These are phyloP conservation scores for Amaranthus tricolor DNA, from an alignment of 179 eudicot species.

Conservation along the genomic window DNA sequence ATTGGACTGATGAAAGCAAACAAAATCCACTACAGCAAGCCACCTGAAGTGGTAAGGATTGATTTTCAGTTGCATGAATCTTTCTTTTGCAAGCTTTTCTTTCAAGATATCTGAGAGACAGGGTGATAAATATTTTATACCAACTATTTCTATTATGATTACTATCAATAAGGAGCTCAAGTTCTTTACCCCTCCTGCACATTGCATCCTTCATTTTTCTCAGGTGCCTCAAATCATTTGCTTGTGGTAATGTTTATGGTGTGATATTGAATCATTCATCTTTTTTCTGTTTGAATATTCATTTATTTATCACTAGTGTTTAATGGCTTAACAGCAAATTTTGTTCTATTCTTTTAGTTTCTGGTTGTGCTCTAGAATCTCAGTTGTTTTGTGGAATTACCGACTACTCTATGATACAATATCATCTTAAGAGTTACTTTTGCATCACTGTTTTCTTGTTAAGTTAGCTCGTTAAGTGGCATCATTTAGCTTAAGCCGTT, in stretches of 20 bases:
- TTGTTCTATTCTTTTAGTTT: background rate
- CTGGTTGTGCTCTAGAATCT: too few species aligned
- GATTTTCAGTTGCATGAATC: background rate
- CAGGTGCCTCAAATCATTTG: background rate
- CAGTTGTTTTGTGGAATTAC: background rate
- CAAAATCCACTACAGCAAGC: slow-evolving; percentile 89
- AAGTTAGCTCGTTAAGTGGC: background rate
- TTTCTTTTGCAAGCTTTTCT: background rate
- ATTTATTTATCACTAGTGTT: background rate
- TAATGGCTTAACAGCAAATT: background rate
- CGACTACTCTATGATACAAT: background rate
- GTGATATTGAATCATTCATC: background rate
- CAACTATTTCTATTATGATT: too few species aligned
- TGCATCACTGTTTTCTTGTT: background rate
- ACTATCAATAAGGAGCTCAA: background rate
- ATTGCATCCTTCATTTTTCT: background rate
- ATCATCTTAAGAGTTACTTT: background rate
- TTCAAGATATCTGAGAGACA: background rate
- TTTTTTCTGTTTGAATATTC: background rate
- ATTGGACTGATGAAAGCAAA: slow-evolving; percentile 94
- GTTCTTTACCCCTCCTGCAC: background rate
- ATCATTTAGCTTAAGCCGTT: background rate
- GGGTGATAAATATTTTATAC: background rate
- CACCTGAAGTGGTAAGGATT: slow-evolving; percentile 75
- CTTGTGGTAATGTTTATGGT: background rate